Percentiles rank a stretch among this genome's conserved stretches.
Conservation (phyloP, 1,284 basidiomycete species). For the Trichosporon coremiiforme region DNA sequence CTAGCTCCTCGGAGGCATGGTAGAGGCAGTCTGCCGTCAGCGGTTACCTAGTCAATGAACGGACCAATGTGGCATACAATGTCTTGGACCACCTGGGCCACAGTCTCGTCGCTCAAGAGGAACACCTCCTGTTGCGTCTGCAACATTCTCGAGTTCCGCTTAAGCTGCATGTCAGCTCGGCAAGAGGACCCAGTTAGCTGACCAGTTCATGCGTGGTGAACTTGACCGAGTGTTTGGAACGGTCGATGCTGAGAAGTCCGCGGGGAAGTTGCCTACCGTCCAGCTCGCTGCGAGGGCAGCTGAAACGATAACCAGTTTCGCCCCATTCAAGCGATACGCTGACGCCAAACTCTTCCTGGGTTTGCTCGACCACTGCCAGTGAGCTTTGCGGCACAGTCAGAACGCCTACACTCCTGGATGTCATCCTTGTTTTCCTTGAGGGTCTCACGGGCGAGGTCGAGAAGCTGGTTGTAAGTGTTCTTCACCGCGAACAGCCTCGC, state of each 20-base stretch:
- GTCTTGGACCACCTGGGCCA: constrained; percentile 68
- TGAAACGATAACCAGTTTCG: constrained; percentile 25
- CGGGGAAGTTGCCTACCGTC: constrained; percentile 16
- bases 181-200: constrained; percentile 31
- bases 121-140: constrained; percentile 59
- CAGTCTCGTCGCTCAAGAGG: constrained; percentile 77
- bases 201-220: constrained; percentile 82
- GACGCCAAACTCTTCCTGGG: constrained; percentile 22
- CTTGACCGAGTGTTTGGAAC: constrained; percentile 40
- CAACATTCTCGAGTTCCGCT: constrained; percentile 40
- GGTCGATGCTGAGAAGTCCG: constrained; percentile 25
- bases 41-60: constrained; percentile 7
- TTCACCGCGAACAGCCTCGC: constrained; percentile 81
- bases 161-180: constrained; percentile 34
- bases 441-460: constrained; percentile 90
- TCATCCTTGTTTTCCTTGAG: constrained; percentile 87
- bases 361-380: neutral
- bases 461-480: constrained; percentile 74
- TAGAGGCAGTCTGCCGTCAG: constrained; percentile 65
- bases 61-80: constrained; percentile 66
- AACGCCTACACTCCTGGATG: constrained; percentile 57
- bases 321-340: constrained; percentile 24
- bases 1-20: constrained; percentile 80
- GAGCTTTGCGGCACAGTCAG: neutral
- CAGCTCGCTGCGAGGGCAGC: constrained; percentile 14